Evolutionary conservation across 192 early-diverging fungal species (phyloP).

Genomic region (Coemansia pectinata): DNA sequence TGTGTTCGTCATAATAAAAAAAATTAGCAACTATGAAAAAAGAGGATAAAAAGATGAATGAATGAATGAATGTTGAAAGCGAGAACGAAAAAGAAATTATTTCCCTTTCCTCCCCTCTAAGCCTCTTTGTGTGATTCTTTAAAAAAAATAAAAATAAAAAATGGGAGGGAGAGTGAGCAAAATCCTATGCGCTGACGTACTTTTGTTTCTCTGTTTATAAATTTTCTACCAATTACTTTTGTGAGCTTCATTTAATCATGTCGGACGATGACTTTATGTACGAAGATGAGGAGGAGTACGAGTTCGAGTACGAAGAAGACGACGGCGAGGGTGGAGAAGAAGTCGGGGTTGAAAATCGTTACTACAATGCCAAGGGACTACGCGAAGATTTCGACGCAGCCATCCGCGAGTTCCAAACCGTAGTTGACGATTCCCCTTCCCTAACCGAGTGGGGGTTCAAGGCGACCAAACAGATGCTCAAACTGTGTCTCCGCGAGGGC

Average conservation of each 20-base stretch:
- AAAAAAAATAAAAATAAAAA: neutral
- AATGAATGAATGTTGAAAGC: neutral
- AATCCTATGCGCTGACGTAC: neutral
- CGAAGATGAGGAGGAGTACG: slow-evolving; percentile 43
- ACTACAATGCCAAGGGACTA: slow-evolving; percentile 53
- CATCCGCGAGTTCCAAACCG: slow-evolving; percentile 24
- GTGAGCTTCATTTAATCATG: slow-evolving; percentile 14
- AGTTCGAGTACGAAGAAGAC: slow-evolving; percentile 49
- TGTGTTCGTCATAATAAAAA: slow-evolving; percentile 13
- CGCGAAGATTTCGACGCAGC: slow-evolving; percentile 32
- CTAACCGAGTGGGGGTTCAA: slow-evolving; percentile 50
- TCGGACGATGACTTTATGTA: slow-evolving; percentile 55
- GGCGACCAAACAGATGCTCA: slow-evolving; percentile 50
- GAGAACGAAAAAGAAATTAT: neutral
- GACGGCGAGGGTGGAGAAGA: slow-evolving; percentile 18
- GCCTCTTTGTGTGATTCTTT: neutral
- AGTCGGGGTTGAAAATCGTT: slow-evolving; percentile 43
- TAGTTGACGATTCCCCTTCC: slow-evolving; percentile 11
- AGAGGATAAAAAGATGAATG: neutral
- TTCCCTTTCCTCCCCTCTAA: neutral
- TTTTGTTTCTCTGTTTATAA: neutral
- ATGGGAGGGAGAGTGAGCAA: neutral
- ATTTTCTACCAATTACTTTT: neutral
- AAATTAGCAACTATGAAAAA: neutral
- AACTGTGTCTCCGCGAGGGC: slow-evolving; percentile 22